A percentile compares a stretch with the other conserved stretches of the same genome.
These are phyloP conservation scores for Rhizodiscina lignyota DNA, from an alignment of 495 filamentous ascomycete genomes.

Conservation along the genomic window DNA sequence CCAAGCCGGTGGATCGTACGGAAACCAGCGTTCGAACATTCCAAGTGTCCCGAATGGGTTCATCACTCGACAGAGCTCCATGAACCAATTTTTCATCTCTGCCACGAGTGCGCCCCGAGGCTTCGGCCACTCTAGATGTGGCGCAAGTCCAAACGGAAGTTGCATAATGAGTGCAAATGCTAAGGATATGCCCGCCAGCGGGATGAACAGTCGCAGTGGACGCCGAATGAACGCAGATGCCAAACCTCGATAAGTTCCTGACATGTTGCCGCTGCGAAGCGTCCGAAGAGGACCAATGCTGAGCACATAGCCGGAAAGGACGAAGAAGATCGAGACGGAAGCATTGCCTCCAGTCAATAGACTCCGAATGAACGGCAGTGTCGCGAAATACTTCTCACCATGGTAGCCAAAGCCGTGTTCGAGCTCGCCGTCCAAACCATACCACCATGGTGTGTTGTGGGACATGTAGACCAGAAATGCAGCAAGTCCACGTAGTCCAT, in stretches of 20 bases:
- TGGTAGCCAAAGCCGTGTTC: constrained; percentile 3
- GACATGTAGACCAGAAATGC: constrained; percentile 2
- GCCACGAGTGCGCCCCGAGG: constrained; percentile 2
- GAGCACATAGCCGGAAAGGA: constrained; percentile 5
- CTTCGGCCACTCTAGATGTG: constrained; percentile 1
- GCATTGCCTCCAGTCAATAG: constrained; percentile 5
- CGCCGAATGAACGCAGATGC: constrained; percentile 3
- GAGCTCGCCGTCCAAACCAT: neutral
- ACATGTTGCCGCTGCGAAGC: neutral
- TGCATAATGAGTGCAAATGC: constrained; percentile 6
- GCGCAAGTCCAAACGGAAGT: constrained; percentile 3
- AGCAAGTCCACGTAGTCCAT: constrained; percentile 4
- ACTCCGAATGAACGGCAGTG: constrained; percentile 1
- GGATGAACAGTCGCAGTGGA: constrained; percentile 3
- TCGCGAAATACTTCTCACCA: constrained; percentile 1
- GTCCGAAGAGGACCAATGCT: neutral
- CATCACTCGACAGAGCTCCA: neutral
- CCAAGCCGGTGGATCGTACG: constrained; percentile 1
- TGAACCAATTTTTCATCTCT: constrained; percentile 4
- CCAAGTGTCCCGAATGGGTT: constrained; percentile 7
- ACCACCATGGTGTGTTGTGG: neutral
- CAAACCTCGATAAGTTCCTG: neutral
- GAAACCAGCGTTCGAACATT: constrained; percentile 1
- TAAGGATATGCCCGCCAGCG: neutral
- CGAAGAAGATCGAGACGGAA: constrained; percentile 4